phyloP scores from a whole-genome alignment of 345 rosid species.

The Firmiana major region DNA sequence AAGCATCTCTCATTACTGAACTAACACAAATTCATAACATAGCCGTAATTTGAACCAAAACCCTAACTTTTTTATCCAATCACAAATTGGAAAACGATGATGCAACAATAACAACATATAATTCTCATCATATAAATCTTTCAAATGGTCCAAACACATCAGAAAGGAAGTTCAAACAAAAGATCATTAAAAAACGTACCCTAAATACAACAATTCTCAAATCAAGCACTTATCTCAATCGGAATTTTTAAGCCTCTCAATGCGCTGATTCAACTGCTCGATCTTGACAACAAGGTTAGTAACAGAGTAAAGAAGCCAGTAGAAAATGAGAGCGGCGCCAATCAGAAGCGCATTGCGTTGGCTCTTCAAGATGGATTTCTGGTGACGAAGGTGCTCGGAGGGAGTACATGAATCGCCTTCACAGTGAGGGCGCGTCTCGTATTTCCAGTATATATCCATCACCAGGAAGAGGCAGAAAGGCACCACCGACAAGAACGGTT shows the following conservation, averaged over 20 bases:
- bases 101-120: neutral
- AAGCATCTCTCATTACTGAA: neutral
- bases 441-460: conserved; percentile 94
- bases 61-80: neutral
- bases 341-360: conserved; percentile 84
- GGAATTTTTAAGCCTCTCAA: conserved; percentile 64
- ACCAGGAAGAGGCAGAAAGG: conserved; percentile 83
- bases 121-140: neutral
- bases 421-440: conserved; percentile 76
- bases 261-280: conserved; percentile 63
- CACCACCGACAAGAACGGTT: conserved; percentile 78
- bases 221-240: conserved; percentile 17
- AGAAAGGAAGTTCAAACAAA: neutral
- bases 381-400: conserved; percentile 79
- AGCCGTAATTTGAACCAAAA: neutral
- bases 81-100: neutral
- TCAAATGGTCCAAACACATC: neutral
- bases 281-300: conserved; percentile 61
- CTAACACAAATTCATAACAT: neutral
- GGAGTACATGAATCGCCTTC: conserved; percentile 78
- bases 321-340: conserved; percentile 67
- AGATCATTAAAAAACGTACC: neutral
- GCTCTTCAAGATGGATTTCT: conserved; percentile 88
- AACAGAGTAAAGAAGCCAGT: conserved; percentile 80
- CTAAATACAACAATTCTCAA: neutral